These are phyloP conservation scores for Stagonosporopsis chrysanthemi DNA, from an alignment of 2,329 filamentous ascomycete genomes.

Conservation along the genomic window DNA sequence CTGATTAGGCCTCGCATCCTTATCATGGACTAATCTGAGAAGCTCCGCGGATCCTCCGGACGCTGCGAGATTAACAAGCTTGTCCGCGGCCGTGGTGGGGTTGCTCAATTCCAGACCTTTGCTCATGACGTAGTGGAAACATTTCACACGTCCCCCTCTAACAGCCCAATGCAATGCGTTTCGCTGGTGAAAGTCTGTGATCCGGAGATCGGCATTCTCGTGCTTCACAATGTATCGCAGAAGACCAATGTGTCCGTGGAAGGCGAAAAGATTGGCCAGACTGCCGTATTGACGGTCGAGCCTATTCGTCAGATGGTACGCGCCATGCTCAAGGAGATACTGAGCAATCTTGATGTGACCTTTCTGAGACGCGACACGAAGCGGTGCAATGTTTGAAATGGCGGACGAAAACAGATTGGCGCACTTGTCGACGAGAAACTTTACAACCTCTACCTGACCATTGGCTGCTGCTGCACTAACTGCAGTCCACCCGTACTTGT, in stretches of 20 bases:
- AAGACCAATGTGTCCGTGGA: conserved; percentile 8
- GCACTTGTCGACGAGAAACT: background rate
- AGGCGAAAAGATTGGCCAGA: conserved; percentile 1
- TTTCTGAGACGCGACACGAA: no score
- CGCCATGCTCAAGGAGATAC: background rate
- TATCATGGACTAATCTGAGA: no score
- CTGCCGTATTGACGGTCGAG: background rate
- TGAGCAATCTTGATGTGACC: background rate
- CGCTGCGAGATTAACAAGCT: conserved; percentile 10
- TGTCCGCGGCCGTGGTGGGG: conserved; percentile 10
- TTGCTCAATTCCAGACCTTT: background rate
- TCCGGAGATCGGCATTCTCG: background rate
- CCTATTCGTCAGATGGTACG: background rate
- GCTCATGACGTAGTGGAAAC: background rate
- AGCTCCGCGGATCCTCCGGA: conserved; percentile 15
- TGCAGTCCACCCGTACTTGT: background rate
- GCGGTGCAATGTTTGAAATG: no score
- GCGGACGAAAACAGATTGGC: no score
- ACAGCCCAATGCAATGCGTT: conserved; percentile 5
- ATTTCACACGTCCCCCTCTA: conserved; percentile 2
- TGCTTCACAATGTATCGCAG: conserved; percentile 6
- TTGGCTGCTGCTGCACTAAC: background rate
- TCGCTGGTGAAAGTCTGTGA: conserved; percentile 4
- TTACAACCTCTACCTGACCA: background rate
- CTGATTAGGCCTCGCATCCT: no score